These are phyloP conservation scores for Massarina eburnea DNA, from an alignment of 2,329 filamentous ascomycete species.

Conservation along the genomic window DNA sequence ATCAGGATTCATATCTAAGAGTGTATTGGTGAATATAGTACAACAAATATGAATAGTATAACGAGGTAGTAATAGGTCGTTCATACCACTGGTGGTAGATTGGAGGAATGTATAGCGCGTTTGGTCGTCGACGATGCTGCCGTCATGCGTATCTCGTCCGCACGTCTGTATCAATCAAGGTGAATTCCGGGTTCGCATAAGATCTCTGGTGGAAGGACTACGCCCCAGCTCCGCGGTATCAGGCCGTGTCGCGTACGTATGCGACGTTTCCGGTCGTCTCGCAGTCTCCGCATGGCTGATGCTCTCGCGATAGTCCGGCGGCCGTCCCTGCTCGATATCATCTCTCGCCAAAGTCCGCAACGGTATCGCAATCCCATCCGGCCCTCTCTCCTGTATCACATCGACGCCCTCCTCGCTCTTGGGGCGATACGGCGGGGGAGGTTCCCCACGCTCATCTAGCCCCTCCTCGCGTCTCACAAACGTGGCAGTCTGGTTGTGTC, in stretches of 20 bases:
- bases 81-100: too few relatives aligned
- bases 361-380: constrained; percentile 34
- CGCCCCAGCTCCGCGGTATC: too few relatives aligned
- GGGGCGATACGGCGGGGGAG: constrained; percentile 62
- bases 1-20: too few relatives aligned
- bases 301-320: constrained; percentile 44
- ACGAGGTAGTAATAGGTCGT: too few relatives aligned
- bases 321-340: constrained; percentile 30
- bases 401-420: constrained; percentile 26
- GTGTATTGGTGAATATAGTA: too few relatives aligned
- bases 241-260: not conserved
- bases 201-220: too few relatives aligned
- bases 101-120: too few relatives aligned
- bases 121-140: too few relatives aligned
- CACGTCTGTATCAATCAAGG: too few relatives aligned
- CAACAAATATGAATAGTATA: too few relatives aligned
- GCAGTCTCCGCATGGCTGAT: not conserved
- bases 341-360: constrained; percentile 43
- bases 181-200: not conserved
- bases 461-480: constrained; percentile 53
- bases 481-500: constrained; percentile 17
- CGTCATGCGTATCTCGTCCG: too few relatives aligned
- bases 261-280: not conserved
- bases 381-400: constrained; percentile 10
- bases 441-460: constrained; percentile 64